Evolutionary conservation across 2,329 filamentous ascomycete genomes (phyloP).

Genomic region (Thelonectria rubi): DNA sequence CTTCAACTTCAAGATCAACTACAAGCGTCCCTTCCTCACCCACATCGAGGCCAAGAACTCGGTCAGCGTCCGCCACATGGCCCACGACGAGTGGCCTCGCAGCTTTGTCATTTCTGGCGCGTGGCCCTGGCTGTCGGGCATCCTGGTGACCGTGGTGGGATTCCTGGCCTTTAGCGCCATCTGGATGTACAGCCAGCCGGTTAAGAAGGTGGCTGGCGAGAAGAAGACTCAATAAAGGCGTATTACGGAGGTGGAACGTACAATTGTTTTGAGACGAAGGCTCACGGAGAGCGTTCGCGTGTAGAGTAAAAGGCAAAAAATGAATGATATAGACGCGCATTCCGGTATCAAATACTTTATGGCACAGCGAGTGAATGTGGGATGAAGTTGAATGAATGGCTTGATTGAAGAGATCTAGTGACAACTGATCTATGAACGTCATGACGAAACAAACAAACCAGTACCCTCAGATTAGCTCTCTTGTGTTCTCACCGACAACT

Average conservation of each 20-base stretch:
- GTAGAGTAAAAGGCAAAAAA: conserved; percentile 33
- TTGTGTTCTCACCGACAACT: conserved; percentile 63
- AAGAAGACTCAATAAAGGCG: conserved; percentile 60
- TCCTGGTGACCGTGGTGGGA: conserved; percentile 82
- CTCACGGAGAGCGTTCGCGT: conserved; percentile 26
- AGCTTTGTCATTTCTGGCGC: conserved; percentile 90
- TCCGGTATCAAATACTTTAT: conserved; percentile 5
- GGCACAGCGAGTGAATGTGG: too few relatives aligned
- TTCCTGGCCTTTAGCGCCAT: conserved; percentile 86
- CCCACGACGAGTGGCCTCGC: conserved; percentile 94
- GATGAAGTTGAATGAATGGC: too few relatives aligned
- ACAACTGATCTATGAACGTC: neutral
- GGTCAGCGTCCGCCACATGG: conserved; percentile 94
- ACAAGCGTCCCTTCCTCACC: conserved; percentile 92
- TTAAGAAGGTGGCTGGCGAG: conserved; percentile 42
- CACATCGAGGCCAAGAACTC: conserved; percentile 93
- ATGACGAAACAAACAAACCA: conserved; percentile 27
- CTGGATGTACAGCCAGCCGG: conserved; percentile 79
- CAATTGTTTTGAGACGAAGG: conserved; percentile 21
- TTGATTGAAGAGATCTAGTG: too few relatives aligned
- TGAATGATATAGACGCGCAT: conserved; percentile 30
- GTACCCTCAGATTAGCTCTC: conserved; percentile 67
- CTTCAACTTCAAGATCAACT: conserved; percentile 98
- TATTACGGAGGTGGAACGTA: conserved; percentile 27
- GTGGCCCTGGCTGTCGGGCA: conserved; percentile 93